phyloP scores from a whole-genome alignment of 164 flowering plant genomes.

The Platanus orientalis region DNA sequence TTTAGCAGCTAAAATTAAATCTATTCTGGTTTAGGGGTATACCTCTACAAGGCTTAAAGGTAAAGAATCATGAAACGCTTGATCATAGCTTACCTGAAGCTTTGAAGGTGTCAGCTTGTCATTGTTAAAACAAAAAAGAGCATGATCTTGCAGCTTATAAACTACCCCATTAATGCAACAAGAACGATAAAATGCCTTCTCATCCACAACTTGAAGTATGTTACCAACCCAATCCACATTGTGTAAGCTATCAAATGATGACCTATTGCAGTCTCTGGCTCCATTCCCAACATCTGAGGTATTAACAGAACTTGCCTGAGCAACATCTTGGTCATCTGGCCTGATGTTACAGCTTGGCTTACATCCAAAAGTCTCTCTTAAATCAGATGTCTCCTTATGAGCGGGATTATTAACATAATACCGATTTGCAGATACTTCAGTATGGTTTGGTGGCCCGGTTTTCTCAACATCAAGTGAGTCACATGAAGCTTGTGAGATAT shows the following conservation, averaged over 20 bases:
- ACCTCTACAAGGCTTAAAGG: neutral
- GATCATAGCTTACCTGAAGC: slow-evolving; percentile 52
- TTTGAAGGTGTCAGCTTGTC: slow-evolving; percentile 52
- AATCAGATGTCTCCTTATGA: slow-evolving; percentile 8
- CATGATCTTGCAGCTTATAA: slow-evolving; percentile 66
- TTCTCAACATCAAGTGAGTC: slow-evolving; percentile 17
- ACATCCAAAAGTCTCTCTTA: slow-evolving; percentile 18
- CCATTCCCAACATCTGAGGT: slow-evolving; percentile 21
- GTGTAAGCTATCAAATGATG: slow-evolving; percentile 30
- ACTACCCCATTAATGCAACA: slow-evolving; percentile 56
- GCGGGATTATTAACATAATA: slow-evolving; percentile 7
- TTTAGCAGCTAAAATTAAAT: neutral
- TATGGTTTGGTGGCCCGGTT: slow-evolving; percentile 14
- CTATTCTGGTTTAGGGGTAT: too few relatives aligned
- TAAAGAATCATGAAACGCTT: neutral
- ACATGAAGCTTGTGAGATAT: slow-evolving; percentile 19
- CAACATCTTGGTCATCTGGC: slow-evolving; percentile 24
- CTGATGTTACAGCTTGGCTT: slow-evolving; percentile 19
- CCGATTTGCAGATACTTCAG: slow-evolving; percentile 23
- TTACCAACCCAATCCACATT: slow-evolving; percentile 70
- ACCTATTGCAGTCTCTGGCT: slow-evolving; percentile 16
- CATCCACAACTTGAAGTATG: slow-evolving; percentile 40
- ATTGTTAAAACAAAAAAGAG: slow-evolving; percentile 43
- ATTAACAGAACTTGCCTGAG: slow-evolving; percentile 23
- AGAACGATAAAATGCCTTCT: slow-evolving; percentile 50